Conservation (phyloP, 2,329 filamentous ascomycete genomes). For the Ophiostoma triangulosporum region DNA sequence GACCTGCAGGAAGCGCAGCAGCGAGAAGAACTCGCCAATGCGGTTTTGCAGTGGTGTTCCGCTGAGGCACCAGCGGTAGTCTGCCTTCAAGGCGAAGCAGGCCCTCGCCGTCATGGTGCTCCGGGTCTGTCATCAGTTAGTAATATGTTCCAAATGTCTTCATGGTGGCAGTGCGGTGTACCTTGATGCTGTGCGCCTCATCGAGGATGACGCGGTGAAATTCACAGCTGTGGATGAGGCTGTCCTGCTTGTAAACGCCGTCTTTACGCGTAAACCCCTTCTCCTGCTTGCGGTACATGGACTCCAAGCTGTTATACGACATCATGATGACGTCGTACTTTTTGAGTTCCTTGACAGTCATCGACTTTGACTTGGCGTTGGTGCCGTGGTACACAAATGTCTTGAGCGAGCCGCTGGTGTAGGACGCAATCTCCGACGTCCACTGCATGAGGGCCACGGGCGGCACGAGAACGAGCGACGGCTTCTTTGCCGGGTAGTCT, state of each 20-base stretch:
- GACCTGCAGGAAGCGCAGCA: slow-evolving; percentile 82
- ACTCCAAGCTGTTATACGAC: slow-evolving; percentile 86
- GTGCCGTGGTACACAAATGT: slow-evolving; percentile 85
- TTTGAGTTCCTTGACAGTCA: slow-evolving; percentile 61
- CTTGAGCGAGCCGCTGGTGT: slow-evolving; percentile 81
- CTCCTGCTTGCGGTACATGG: slow-evolving; percentile 80
- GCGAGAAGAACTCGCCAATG: slow-evolving; percentile 92
- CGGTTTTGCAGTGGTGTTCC: slow-evolving; percentile 94
- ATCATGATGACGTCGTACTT: slow-evolving; percentile 92
- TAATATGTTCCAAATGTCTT: too few relatives aligned
- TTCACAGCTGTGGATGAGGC: slow-evolving; percentile 67
- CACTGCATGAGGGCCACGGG: slow-evolving; percentile 94
- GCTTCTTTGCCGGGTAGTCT: slow-evolving; percentile 72
- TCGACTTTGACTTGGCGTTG: slow-evolving; percentile 66
- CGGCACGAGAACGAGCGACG: slow-evolving; percentile 78
- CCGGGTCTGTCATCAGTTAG: slow-evolving; percentile 35
- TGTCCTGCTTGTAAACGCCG: slow-evolving; percentile 66
- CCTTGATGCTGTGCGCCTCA: slow-evolving; percentile 73
- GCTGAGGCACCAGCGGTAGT: slow-evolving; percentile 89
- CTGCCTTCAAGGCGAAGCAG: slow-evolving; percentile 78
- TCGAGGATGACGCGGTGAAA: slow-evolving; percentile 91
- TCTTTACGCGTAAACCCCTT: slow-evolving; percentile 78
- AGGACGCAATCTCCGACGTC: slow-evolving; percentile 64
- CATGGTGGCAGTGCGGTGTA: neutral
- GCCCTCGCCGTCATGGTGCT: slow-evolving; percentile 87